A percentile compares a stretch with the other conserved stretches of the same genome.
Evolutionary conservation across 176 grass and related monocot species (phyloP).

Genomic region (Carex myosuroides): DNA sequence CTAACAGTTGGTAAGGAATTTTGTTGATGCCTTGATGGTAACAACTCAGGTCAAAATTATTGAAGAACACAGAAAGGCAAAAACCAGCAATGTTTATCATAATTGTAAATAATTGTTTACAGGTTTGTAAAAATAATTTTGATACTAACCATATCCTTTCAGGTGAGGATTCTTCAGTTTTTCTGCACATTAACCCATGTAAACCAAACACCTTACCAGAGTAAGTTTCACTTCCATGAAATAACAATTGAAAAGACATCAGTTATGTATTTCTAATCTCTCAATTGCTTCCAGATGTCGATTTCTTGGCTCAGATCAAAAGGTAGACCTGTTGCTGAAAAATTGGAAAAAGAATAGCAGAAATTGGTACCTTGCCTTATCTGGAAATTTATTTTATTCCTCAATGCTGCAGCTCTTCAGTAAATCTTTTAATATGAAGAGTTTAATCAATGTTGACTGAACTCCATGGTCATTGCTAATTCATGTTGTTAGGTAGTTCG

Average conservation of each 20-base stretch:
- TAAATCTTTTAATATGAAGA: not conserved
- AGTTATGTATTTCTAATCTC: slow-evolving; percentile 10
- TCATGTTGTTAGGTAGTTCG: not conserved
- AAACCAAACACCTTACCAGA: slow-evolving; percentile 33
- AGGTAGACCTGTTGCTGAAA: slow-evolving; percentile 21
- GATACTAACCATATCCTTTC: not conserved
- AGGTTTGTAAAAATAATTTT: not conserved
- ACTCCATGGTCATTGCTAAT: not conserved
- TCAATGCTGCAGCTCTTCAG: not conserved
- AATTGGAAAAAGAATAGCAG: slow-evolving; percentile 40
- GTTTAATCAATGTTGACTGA: not conserved
- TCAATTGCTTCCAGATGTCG: slow-evolving; percentile 25
- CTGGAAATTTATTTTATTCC: not conserved
- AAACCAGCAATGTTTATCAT: not conserved
- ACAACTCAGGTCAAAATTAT: not conserved
- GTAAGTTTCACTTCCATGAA: slow-evolving; percentile 24
- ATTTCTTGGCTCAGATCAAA: slow-evolving; percentile 27
- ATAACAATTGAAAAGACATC: not conserved
- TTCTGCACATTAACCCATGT: slow-evolving; percentile 26
- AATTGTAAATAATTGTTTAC: not conserved
- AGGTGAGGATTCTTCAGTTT: slow-evolving; percentile 33
- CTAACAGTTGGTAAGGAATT: not conserved
- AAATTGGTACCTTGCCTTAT: slow-evolving; percentile 31
- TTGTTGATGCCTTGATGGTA: not conserved
- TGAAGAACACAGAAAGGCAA: slow-evolving; percentile 6